A percentile compares a stretch with the other conserved stretches of the same genome.
These are phyloP conservation scores for Senna tora DNA, from an alignment of 306 rosid species.

Conservation along the genomic window DNA sequence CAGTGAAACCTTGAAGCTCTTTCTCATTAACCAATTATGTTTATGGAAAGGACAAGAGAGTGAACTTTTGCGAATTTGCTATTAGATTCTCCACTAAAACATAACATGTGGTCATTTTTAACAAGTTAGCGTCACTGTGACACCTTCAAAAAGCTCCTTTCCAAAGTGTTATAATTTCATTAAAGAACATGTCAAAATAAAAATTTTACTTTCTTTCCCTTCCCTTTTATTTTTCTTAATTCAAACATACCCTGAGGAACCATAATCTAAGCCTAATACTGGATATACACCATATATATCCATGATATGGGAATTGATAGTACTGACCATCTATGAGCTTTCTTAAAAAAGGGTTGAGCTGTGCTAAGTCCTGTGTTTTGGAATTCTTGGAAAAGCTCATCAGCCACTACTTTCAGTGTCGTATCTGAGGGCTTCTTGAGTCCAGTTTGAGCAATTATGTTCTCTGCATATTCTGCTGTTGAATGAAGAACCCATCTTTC, in stretches of 20 bases:
- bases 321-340: slow-evolving; percentile 93
- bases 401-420: slow-evolving; percentile 69
- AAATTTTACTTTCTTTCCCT: background rate
- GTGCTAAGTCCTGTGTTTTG: slow-evolving; percentile 56
- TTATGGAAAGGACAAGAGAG: background rate
- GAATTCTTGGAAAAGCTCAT: slow-evolving; percentile 74
- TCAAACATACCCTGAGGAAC: background rate
- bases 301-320: slow-evolving; percentile 18
- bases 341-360: slow-evolving; percentile 67
- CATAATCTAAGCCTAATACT: slow-evolving; percentile 14
- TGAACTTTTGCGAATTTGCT: background rate
- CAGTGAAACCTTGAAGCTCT: background rate
- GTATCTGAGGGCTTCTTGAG: slow-evolving; percentile 72
- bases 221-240: background rate
- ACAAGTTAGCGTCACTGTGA: background rate
- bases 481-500: slow-evolving; percentile 94
- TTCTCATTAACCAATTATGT: background rate
- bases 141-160: background rate
- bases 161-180: too few species aligned
- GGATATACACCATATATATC: background rate
- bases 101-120: background rate
- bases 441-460: slow-evolving; percentile 76
- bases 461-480: slow-evolving; percentile 74
- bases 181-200: background rate
- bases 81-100: background rate